Evolutionary conservation across 371 early-diverging fungal genomes (phyloP), one percentile per base, ranked within the genome.

Genomic region (Chytridiales sp.): DNA sequence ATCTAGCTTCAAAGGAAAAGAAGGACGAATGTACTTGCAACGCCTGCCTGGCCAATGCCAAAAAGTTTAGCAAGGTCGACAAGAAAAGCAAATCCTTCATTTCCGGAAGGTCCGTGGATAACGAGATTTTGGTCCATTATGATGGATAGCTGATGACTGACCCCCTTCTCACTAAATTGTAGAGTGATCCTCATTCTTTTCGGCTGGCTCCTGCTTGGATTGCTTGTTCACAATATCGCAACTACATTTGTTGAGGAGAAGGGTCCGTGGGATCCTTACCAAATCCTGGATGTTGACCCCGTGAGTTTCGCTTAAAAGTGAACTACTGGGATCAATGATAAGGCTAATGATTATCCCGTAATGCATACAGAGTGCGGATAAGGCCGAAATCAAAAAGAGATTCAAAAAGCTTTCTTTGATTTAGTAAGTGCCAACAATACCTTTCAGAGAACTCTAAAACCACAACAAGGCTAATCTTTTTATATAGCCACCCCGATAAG

Each of bases 231-330:
- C 75, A 77, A 89, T 60, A 87, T 89, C 24, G 79, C 85, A 40
- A 87, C 83, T 47, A 87, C 89, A 19, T 76, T 81, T 56, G 62
- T 86, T 27, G 85, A 86, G 53, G 76, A 81, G 61, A 72, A 78
- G 29, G 82, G 79, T 39, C 72, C 78, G 27, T 97, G 93, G 92
- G 94, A 97, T 75, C 97, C 97, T 29, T 97, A 89, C 75, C 80
- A 87, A 65, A 86, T 97, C 57, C 80, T 97, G 39, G 92, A 90
- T 31, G 74, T 97, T 40, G 70, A 77, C 38, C 84, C 86, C 70
- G 89, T 88, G 76, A 32, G 58, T 34, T 52, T 24, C 11, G 36
- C 32, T 31, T 22, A 11, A 19, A n/a, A n/a, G n/a, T n/a, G n/a
- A 13, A 31, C 35, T 11, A 1, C 27, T 39, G 39, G 9, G 39